Conservation (phyloP, 2,329 filamentous ascomycete species). For the Pseudogymnoascus sp. region DNA sequence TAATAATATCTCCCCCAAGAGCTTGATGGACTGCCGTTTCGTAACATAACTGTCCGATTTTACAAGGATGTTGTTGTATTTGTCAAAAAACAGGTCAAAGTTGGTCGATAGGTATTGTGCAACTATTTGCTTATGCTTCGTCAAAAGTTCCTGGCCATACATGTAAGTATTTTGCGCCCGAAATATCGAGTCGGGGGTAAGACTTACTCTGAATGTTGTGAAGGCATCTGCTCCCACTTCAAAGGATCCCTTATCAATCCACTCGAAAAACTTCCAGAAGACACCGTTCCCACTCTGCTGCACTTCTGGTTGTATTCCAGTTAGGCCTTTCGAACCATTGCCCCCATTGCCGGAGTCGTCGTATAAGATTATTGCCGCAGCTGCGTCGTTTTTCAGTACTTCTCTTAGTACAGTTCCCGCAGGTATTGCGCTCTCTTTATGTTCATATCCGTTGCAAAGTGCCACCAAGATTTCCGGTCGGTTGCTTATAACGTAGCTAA, state of each 20-base stretch:
- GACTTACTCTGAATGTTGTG: conserved; percentile 81
- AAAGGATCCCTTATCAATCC: conserved; percentile 94
- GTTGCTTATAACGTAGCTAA: conserved; percentile 82
- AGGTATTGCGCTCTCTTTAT: conserved; percentile 84
- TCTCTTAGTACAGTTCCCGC: conserved; percentile 87
- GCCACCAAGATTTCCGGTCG: conserved; percentile 82
- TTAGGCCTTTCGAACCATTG: conserved; percentile 68
- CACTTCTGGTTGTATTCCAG: conserved; percentile 67
- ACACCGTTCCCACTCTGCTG: conserved; percentile 75
- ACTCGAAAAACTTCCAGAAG: conserved; percentile 95
- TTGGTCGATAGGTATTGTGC: conserved; percentile 82
- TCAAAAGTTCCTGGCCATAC: conserved; percentile 71
- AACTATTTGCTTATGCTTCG: conserved; percentile 86
- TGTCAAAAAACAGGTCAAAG: conserved; percentile 87
- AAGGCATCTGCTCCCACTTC: conserved; percentile 97
- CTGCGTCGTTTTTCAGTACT: conserved; percentile 81
- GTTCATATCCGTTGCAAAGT: conserved; percentile 81
- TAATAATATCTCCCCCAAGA: conserved; percentile 88
- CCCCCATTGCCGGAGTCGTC: conserved; percentile 71
- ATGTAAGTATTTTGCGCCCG: not conserved
- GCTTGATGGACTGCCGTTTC: conserved; percentile 95
- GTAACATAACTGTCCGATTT: conserved; percentile 96
- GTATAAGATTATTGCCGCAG: conserved; percentile 85
- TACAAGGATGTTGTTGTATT: conserved; percentile 81
- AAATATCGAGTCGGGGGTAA: not conserved